A percentile compares a stretch with the other conserved stretches of the same genome.
Evolutionary conservation across 768 basidiomycete species (phyloP).

Genomic region (Sporobolomyces roseus): DNA sequence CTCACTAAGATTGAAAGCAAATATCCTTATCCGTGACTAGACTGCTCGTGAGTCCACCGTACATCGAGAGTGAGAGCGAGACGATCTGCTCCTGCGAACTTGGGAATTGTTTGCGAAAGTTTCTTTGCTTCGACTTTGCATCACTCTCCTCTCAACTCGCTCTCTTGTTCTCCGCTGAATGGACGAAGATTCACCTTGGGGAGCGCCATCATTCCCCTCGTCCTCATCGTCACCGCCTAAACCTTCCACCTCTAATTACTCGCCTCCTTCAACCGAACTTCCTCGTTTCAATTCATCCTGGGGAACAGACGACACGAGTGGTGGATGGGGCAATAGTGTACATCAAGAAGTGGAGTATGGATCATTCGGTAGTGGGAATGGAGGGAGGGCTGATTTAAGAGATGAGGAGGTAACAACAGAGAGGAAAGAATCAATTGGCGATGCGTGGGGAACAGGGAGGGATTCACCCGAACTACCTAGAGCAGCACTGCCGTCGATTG

Average conservation of each 20-base stretch:
- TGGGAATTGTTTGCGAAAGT: not conserved
- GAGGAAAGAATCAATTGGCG: conserved; percentile 9
- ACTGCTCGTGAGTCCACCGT: not conserved
- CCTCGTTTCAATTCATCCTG: not conserved
- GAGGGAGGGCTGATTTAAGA: not conserved
- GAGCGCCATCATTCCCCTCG: conserved; percentile 5
- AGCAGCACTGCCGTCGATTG: too few species aligned
- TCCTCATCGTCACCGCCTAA: not conserved
- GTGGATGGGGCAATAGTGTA: conserved; percentile 17
- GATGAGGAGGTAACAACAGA: not conserved
- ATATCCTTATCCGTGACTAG: too few species aligned
- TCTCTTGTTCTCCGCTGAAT: not conserved
- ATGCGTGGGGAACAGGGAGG: not conserved
- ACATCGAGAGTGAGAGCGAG: not conserved
- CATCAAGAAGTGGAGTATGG: conserved; percentile 11
- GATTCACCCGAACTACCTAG: not conserved
- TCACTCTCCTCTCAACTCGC: not conserved
- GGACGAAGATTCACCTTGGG: conserved; percentile 30
- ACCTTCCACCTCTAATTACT: too few species aligned
- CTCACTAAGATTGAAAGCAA: too few species aligned
- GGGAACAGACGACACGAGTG: conserved; percentile 13
- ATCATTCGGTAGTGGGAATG: not conserved
- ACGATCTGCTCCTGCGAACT: not conserved
- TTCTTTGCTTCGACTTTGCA: not conserved
- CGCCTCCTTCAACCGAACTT: not conserved